Evolutionary conservation across 2,329 filamentous ascomycete species (phyloP).

Genomic region (Sporothrix brunneoviolacea): DNA sequence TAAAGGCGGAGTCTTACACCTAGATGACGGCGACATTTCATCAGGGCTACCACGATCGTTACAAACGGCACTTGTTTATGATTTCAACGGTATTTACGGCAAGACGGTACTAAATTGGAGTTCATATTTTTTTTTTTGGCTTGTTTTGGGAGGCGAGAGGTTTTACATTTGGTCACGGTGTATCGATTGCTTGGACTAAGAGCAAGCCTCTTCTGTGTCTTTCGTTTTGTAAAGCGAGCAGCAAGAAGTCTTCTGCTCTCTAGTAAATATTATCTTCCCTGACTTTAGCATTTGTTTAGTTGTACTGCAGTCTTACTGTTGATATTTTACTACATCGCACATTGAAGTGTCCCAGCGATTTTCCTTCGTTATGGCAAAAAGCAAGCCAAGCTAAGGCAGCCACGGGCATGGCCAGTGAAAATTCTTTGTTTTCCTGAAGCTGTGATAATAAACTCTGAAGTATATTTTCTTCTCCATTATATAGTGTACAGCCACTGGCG

Average conservation of each 20-base stretch:
- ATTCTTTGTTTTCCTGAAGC: too few species aligned
- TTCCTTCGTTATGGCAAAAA: too few species aligned
- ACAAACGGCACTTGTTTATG: slow-evolving; percentile 1
- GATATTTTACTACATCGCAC: too few species aligned
- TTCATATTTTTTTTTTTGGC: neutral
- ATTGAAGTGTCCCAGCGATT: too few species aligned
- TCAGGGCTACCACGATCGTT: slow-evolving; percentile 2
- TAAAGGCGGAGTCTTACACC: neutral
- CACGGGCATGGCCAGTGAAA: too few species aligned
- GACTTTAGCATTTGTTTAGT: neutral
- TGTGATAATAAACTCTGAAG: neutral
- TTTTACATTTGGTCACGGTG: neutral
- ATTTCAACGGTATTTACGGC: neutral
- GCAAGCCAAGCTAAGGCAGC: too few species aligned
- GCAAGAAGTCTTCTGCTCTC: slow-evolving; percentile 3
- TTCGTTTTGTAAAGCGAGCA: neutral
- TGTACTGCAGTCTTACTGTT: too few species aligned
- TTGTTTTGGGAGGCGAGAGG: neutral
- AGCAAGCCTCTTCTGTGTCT: neutral
- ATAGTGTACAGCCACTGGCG: slow-evolving; percentile 2
- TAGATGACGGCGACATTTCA: slow-evolving; percentile 3
- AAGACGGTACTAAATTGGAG: slow-evolving; percentile 1
- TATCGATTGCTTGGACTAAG: neutral
- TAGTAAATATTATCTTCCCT: slow-evolving; percentile 2
- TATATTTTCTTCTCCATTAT: neutral